phyloP scores from a whole-genome alignment of 2,329 filamentous ascomycete species.

The Diaporthe ilicicola region DNA sequence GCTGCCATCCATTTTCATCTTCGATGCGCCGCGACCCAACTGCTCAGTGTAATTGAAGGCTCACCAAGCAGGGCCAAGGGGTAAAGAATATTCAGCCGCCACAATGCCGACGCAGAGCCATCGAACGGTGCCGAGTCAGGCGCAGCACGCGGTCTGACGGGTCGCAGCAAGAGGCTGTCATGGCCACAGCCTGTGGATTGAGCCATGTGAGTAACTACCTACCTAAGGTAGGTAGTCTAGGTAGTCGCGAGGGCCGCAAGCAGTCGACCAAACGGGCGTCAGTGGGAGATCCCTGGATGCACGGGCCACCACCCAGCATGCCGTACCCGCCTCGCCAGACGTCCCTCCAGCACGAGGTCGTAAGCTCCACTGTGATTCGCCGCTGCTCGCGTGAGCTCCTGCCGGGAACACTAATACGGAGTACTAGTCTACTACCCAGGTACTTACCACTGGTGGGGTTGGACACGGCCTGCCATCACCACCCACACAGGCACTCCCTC shows the following conservation, averaged over 20 bases:
- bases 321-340: not conserved
- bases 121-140: not conserved
- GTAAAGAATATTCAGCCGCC: too few relatives aligned
- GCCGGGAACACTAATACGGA: constrained; percentile 5
- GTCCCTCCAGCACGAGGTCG: constrained; percentile 28
- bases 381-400: constrained; percentile 32
- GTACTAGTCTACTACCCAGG: not conserved
- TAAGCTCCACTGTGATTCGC: constrained; percentile 27
- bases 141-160: not conserved
- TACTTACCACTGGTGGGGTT: not conserved
- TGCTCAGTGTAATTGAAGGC: too few relatives aligned
- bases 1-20: not conserved
- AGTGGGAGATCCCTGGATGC: not conserved
- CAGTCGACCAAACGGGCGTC: not conserved
- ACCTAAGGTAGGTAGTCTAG: too few relatives aligned
- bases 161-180: constrained; percentile 8
- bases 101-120: not conserved
- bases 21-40: too few relatives aligned
- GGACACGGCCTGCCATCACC: not conserved
- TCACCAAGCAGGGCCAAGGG: too few relatives aligned
- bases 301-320: not conserved
- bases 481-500: not conserved
- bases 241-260: not conserved
- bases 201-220: constrained; percentile 14
- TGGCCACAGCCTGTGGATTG: constrained; percentile 17